A percentile compares a stretch with the other conserved stretches of the same genome.
These are phyloP conservation scores for Chrysanthemum seticuspe DNA, from an alignment of 129 eudicot species.

Conservation along the genomic window DNA sequence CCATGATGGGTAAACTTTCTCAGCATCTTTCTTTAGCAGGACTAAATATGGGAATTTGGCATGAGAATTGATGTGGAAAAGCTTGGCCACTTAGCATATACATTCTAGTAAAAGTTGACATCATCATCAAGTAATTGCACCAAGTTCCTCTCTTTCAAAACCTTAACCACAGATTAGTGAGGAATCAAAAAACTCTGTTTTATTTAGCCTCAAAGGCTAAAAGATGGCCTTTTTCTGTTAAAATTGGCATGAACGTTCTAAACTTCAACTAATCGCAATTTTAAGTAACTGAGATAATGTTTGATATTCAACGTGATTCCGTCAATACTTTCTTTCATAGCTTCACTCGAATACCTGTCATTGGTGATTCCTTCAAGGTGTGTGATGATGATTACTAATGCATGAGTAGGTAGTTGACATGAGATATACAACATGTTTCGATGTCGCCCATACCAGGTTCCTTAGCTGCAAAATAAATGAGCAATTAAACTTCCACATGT, in stretches of 20 bases:
- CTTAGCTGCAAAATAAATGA: no score
- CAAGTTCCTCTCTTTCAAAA: slow-evolving; percentile 72
- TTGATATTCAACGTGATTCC: neutral
- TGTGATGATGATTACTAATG: no score
- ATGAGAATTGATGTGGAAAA: slow-evolving; percentile 58
- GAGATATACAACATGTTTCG: no score
- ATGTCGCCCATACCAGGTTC: no score
- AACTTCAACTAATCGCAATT: neutral
- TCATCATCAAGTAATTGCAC: slow-evolving; percentile 81
- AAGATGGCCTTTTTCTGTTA: slow-evolving; percentile 1
- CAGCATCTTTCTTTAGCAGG: slow-evolving; percentile 75
- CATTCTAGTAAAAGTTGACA: slow-evolving; percentile 74
- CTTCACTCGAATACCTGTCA: no score
- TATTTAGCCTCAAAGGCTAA: neutral
- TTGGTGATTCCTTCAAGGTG: no score
- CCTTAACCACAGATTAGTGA: slow-evolving; percentile 46
- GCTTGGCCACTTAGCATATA: slow-evolving; percentile 68
- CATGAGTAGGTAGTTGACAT: no score
- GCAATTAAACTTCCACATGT: no score
- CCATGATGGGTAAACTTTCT: slow-evolving; percentile 72
- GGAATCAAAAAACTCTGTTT: neutral
- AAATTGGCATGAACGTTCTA: neutral
- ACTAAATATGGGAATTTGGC: slow-evolving; percentile 73
- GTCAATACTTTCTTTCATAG: no score
- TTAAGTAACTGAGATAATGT: neutral